A percentile compares a stretch with the other conserved stretches of the same genome.
phyloP scores from a whole-genome alignment of 768 basidiomycete species.

The Albatrellus ellisii region DNA sequence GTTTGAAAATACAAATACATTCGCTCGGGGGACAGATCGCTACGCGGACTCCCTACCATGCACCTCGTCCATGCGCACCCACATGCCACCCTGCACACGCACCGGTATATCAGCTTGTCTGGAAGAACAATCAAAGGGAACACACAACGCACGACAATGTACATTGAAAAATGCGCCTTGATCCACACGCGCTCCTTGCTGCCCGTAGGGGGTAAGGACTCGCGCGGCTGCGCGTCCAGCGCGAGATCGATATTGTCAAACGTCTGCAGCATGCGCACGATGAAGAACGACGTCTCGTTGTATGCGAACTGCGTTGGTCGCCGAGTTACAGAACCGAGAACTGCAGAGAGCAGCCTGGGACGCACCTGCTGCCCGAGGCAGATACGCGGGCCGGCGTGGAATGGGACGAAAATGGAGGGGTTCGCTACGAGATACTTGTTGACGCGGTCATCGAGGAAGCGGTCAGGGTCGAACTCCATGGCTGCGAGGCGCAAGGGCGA shows the following conservation, averaged over 20 bases:
- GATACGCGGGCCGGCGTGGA: constrained; percentile 53
- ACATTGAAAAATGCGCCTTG: constrained; percentile 5
- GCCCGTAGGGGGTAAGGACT: not conserved
- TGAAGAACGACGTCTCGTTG: constrained; percentile 38
- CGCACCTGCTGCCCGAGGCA: constrained; percentile 36
- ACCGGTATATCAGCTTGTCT: not conserved
- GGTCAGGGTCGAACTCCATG: constrained; percentile 49
- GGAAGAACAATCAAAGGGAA: not conserved
- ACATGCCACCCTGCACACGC: constrained; percentile 1
- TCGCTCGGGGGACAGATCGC: too few relatives aligned
- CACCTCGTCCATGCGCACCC: not conserved
- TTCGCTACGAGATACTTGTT: constrained; percentile 42
- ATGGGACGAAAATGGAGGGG: constrained; percentile 55
- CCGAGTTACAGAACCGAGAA: not conserved
- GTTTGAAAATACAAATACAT: too few relatives aligned
- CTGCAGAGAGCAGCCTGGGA: not conserved
- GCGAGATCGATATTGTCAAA: constrained; percentile 20
- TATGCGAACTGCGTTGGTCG: constrained; percentile 28
- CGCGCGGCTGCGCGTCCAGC: constrained; percentile 13
- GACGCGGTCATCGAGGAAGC: constrained; percentile 45
- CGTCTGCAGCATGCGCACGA: constrained; percentile 36
- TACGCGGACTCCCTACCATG: too few relatives aligned
- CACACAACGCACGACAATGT: not conserved
- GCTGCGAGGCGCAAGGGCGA: constrained; percentile 22
- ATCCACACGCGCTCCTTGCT: constrained; percentile 8